Base-by-base conservation (phyloP, 345 rosid species). In the rapeseed (Brassica napus) region DNA sequence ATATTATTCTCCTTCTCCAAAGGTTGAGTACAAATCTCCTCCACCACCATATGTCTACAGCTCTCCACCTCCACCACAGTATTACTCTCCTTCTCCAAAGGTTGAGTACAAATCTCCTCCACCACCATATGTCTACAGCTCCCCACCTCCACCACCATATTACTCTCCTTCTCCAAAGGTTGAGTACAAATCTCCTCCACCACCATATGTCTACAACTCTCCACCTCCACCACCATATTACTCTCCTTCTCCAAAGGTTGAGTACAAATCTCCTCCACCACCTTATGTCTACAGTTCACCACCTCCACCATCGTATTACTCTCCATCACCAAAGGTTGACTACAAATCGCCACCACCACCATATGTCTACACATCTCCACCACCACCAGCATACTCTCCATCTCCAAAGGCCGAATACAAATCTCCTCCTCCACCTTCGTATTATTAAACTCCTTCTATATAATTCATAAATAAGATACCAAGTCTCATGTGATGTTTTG, bases 91-190 rank as follows among this genome's bases (percentile, higher is more conserved):
- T 65, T 65, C 52, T 9, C 69, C 69, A 18, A 35, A 34, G 30
- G 52, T 12, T 0, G 69, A 65, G 12, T 65, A 65, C 69, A 65
- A 65, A 65, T 65, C 69, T 65, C 69, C 69, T 16, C 69, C 69
- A 2, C 69, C 69, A 65, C 68, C 68, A 1, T 64, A 64, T 8
- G 68, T 64, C 68, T 64, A 64, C 26, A 32, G 14, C 8, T 65
- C 69, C 0, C 69, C 69, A 3, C 69, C 69, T 1, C 61, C 61
- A 3, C 68, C 44, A 63, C 12, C 71, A 12, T 67, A 66, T 39
- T 66, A 66, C 70, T 66, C 70, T 21, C 70, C 55, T 39, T 66
- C 55, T 3, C 70, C 70, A 39, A 66, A 66, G 55, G 70, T 66
- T 21, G 55, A 66, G 0, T 66, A 66, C 32, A 66, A 39, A 39